Evolutionary conservation across 106 monocot species (phyloP).

Genomic region (Apostasia ramifera): DNA sequence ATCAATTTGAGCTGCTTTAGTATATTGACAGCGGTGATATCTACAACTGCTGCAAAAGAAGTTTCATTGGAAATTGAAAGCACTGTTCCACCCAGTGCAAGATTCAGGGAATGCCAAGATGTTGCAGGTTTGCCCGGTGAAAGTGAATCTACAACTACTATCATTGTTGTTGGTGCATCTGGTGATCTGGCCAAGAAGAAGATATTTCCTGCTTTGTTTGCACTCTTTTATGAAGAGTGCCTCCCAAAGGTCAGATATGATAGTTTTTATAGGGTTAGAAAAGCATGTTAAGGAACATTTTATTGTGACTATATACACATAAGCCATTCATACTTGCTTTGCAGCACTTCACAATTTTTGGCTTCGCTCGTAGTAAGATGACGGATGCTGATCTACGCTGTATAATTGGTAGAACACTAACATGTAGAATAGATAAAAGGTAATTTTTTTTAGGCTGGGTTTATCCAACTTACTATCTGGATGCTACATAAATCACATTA

Average conservation of each 20-base stretch:
- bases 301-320: too few species aligned
- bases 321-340: neutral
- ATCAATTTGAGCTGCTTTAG: too few species aligned
- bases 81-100: too few species aligned
- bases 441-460: neutral
- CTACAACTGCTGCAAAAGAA: too few species aligned
- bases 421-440: constrained; percentile 95
- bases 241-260: constrained; percentile 66
- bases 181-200: constrained; percentile 97
- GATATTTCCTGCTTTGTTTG: constrained; percentile 95
- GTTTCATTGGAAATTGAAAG: too few species aligned
- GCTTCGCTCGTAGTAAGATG: constrained; percentile 92
- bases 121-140: too few species aligned
- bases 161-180: constrained; percentile 89
- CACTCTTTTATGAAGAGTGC: constrained; percentile 89
- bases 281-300: too few species aligned
- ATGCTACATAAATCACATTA: too few species aligned
- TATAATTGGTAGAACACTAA: constrained; percentile 80
- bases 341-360: constrained; percentile 93
- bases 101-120: too few species aligned
- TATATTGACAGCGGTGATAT: too few species aligned
- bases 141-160: constrained; percentile 44
- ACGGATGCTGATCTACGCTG: constrained; percentile 76
- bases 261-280: neutral
- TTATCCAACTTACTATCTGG: neutral